Evolutionary conservation across 371 early-diverging fungal species (phyloP).

Genomic region (Choanephora cucurbitarum): DNA sequence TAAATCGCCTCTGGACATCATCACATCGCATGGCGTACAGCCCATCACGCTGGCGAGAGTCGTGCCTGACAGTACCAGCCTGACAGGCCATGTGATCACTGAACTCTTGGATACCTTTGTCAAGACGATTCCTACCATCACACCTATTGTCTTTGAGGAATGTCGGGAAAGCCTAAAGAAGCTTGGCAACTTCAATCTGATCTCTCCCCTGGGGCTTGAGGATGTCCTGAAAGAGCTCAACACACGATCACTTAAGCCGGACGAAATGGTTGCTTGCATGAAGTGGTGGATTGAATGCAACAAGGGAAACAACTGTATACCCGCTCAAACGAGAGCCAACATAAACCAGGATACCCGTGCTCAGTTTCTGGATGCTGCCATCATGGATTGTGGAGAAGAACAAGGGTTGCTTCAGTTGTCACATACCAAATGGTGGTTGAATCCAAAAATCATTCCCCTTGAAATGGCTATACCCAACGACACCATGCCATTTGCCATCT

Average conservation of each 20-base stretch:
- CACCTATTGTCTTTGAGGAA: conserved; percentile 44
- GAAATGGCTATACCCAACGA: conserved; percentile 65
- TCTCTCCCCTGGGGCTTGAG: conserved; percentile 46
- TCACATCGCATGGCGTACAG: conserved; percentile 71
- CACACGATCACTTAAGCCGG: conserved; percentile 48
- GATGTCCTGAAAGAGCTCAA: conserved; percentile 75
- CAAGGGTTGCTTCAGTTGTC: conserved; percentile 43
- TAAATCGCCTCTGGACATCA: conserved; percentile 51
- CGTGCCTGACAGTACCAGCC: conserved; percentile 22
- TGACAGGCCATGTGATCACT: conserved; percentile 19
- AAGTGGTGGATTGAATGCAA: conserved; percentile 75
- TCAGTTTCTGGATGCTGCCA: conserved; percentile 37
- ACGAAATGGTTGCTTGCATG: conserved; percentile 72
- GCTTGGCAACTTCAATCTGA: conserved; percentile 41
- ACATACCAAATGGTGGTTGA: conserved; percentile 53
- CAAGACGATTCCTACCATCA: conserved; percentile 64
- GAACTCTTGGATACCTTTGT: conserved; percentile 58
- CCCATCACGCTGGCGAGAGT: conserved; percentile 53
- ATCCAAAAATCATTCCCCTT: conserved; percentile 61
- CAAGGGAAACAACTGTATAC: conserved; percentile 22
- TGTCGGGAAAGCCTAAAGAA: conserved; percentile 64
- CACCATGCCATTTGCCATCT: conserved; percentile 66
- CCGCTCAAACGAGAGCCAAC: conserved; percentile 16
- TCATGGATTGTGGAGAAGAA: conserved; percentile 47
- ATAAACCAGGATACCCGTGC: neutral